These are phyloP conservation scores for Albugo laibachii DNA, from an alignment of 352 stramenopile genomes.

Conservation along the genomic window DNA sequence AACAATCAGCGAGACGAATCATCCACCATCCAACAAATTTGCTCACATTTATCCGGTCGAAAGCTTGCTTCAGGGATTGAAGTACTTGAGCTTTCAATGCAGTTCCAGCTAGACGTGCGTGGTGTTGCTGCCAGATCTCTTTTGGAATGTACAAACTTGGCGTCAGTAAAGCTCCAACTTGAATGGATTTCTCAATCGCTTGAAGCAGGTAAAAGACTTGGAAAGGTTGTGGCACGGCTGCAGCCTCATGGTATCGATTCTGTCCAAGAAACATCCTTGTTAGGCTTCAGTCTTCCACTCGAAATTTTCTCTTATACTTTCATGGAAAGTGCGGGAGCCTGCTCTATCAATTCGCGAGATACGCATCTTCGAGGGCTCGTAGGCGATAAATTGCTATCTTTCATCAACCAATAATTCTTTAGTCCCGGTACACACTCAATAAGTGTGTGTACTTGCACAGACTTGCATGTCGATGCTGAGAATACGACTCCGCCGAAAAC, in stretches of 20 bases:
- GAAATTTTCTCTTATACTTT: conserved; percentile 13
- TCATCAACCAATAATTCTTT: neutral
- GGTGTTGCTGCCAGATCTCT: conserved; percentile 65
- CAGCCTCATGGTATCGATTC: neutral
- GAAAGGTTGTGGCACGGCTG: conserved; percentile 22
- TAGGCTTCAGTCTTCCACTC: neutral
- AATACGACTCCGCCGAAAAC: conserved; percentile 2
- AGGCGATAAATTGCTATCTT: conserved; percentile 2
- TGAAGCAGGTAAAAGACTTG: conserved; percentile 65
- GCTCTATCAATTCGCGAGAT: conserved; percentile 46
- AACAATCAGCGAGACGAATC: neutral
- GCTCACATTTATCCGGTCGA: conserved; percentile 46
- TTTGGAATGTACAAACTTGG: conserved; percentile 54
- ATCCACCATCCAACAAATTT: neutral
- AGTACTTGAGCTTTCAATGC: conserved; percentile 41
- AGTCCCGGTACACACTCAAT: too few relatives aligned
- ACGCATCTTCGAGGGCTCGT: conserved; percentile 26
- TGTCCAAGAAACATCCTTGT: neutral
- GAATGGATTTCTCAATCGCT: conserved; percentile 59
- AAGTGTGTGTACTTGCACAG: conserved; percentile 1
- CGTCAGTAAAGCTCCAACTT: conserved; percentile 48
- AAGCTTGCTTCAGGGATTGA: conserved; percentile 36
- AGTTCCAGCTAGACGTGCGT: conserved; percentile 32
- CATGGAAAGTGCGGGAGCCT: conserved; percentile 41
- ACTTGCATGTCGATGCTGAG: neutral